A percentile compares a stretch with the other conserved stretches of the same genome.
Evolutionary conservation across 2,329 filamentous ascomycete species (phyloP).

Genomic region (Fusarium sp.): DNA sequence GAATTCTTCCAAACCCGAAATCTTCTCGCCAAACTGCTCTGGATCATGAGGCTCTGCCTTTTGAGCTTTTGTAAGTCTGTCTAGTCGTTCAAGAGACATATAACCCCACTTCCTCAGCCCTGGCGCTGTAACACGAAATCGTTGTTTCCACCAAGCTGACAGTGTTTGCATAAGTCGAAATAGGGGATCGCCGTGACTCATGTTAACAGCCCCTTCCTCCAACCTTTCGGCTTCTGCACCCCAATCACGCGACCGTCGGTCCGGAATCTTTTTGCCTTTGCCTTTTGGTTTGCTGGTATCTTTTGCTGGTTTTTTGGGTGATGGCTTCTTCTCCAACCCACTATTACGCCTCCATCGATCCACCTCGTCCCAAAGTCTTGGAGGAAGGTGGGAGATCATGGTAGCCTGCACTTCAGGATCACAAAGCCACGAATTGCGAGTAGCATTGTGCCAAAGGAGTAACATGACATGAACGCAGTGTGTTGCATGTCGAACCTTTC

Average conservation of each 20-base stretch:
- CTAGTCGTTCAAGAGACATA: constrained; percentile 79
- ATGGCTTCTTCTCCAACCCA: constrained; percentile 65
- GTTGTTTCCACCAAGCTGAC: constrained; percentile 88
- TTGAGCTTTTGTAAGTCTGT: constrained; percentile 79
- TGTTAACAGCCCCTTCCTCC: constrained; percentile 77
- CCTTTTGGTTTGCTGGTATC: constrained; percentile 53
- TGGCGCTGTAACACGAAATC: constrained; percentile 81
- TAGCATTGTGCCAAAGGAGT: constrained; percentile 88
- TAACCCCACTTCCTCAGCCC: constrained; percentile 92
- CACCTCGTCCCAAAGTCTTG: constrained; percentile 77
- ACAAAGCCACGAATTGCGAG: constrained; percentile 87
- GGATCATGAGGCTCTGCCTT: constrained; percentile 71
- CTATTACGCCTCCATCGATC: constrained; percentile 79
- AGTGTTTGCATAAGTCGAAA: constrained; percentile 81
- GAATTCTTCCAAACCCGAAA: constrained; percentile 76
- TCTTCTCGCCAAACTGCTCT: constrained; percentile 79
- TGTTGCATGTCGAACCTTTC: constrained; percentile 79
- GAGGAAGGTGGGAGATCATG: constrained; percentile 78
- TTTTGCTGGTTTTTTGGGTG: constrained; percentile 44
- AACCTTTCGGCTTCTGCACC: constrained; percentile 74
- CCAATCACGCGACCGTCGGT: constrained; percentile 72
- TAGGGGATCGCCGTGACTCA: constrained; percentile 86
- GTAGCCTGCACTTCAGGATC: constrained; percentile 81
- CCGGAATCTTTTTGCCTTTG: constrained; percentile 53
- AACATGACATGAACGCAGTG: constrained; percentile 92